Conservation (phyloP, 306 rosid species). For the Acacia confusa region DNA sequence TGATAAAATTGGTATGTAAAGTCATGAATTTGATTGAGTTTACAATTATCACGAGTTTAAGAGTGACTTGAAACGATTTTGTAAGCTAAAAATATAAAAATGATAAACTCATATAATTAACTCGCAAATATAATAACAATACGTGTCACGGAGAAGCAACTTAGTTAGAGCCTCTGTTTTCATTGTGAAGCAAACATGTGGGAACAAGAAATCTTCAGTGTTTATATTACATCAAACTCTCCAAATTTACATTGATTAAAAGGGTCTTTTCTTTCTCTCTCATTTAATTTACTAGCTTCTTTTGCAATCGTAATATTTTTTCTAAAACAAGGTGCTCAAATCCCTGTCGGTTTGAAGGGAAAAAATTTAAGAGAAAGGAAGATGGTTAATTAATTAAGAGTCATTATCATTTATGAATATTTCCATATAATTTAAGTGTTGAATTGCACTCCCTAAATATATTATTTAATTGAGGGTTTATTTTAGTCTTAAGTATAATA, state of each 20-base stretch:
- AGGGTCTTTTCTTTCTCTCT: not conserved
- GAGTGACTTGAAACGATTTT: no score
- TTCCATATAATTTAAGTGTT: not conserved
- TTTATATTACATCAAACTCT: not conserved
- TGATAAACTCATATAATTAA: fast-evolving
- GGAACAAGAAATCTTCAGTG: not conserved
- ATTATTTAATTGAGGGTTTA: no score
- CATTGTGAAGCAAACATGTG: not conserved
- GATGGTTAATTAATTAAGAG: not conserved
- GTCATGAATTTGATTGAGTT: no score
- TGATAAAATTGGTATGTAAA: no score
- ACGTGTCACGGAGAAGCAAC: no score
- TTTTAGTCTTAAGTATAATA: no score
- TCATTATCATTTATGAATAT: not conserved
- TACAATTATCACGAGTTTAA: no score
- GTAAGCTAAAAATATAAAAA: no score
- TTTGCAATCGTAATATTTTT: not conserved
- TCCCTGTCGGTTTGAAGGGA: not conserved
- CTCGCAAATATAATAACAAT: no score
- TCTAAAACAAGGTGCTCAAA: not conserved
- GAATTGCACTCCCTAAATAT: not conserved
- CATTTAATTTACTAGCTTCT: not conserved
- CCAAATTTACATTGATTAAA: not conserved
- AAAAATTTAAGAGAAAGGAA: not conserved
- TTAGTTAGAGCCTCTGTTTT: no score